phyloP scores from a whole-genome alignment of 2,329 filamentous ascomycete genomes.

The Fusarium pseudonygamai region DNA sequence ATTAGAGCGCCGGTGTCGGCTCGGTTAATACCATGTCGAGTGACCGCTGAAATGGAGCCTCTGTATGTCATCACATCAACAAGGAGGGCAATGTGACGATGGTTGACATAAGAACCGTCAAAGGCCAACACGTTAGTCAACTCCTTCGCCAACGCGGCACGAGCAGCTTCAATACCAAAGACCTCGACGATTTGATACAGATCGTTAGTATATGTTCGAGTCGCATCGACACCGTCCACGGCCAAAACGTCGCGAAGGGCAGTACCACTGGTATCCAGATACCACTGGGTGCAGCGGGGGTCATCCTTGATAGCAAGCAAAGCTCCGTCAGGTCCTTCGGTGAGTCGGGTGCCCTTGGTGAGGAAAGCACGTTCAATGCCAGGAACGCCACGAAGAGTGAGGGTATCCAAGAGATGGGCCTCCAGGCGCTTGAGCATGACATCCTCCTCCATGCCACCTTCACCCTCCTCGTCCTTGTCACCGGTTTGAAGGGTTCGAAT shows the following conservation, averaged over 20 bases:
- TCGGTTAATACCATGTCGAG: constrained; percentile 97
- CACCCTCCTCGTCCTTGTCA: constrained; percentile 75
- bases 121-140: constrained; percentile 94
- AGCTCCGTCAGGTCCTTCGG: constrained; percentile 74
- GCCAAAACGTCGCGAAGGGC: constrained; percentile 84
- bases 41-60: constrained; percentile 93
- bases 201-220: constrained; percentile 91
- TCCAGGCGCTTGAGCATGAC: constrained; percentile 93
- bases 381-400: constrained; percentile 89
- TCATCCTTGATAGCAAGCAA: constrained; percentile 79
- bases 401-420: constrained; percentile 87
- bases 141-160: constrained; percentile 86
- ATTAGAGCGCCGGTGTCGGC: constrained; percentile 97
- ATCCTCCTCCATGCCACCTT: constrained; percentile 78
- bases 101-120: constrained; percentile 99
- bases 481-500: constrained; percentile 78
- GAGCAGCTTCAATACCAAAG: constrained; percentile 95
- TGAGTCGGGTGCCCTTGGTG: constrained; percentile 78
- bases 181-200: constrained; percentile 94
- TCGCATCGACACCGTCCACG: constrained; percentile 87
- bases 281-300: constrained; percentile 86
- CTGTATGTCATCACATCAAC: constrained; percentile 98
- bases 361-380: constrained; percentile 94
- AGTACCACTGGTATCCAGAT: constrained; percentile 93
- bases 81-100: constrained; percentile 93